Evolutionary conservation across 2,329 filamentous ascomycete genomes (phyloP).

Genomic region (Fusarium pseudograminearum): DNA sequence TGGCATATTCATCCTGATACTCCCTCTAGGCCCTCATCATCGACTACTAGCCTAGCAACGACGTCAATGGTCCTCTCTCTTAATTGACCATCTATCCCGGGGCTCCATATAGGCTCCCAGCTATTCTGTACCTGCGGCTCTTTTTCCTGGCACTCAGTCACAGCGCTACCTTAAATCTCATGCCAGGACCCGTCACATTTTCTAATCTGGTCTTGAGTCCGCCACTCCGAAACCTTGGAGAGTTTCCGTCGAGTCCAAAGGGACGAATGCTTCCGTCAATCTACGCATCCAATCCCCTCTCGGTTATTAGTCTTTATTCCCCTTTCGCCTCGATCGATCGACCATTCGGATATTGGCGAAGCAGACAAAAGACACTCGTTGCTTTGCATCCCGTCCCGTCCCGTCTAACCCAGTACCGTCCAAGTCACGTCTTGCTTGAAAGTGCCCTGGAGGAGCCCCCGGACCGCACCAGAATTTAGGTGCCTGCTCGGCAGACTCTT

Average conservation of each 20-base stretch:
- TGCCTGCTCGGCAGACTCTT: conserved; percentile 26
- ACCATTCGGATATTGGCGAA: background rate
- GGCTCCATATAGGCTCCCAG: background rate
- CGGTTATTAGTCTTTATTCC: conserved; percentile 4
- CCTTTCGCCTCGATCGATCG: background rate
- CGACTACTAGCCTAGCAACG: conserved; percentile 21
- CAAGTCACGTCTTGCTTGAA: conserved; percentile 21
- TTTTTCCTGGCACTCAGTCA: conserved; percentile 25
- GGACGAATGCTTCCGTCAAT: conserved; percentile 19
- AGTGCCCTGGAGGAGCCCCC: conserved; percentile 11
- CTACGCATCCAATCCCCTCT: background rate
- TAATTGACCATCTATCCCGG: background rate
- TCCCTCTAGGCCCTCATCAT: conserved; percentile 26
- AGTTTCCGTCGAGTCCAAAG: conserved; percentile 13
- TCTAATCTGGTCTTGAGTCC: conserved; percentile 22
- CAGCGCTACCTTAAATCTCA: conserved; percentile 24
- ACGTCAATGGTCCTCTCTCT: conserved; percentile 3
- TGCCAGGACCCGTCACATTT: conserved; percentile 16
- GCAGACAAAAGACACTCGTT: conserved; percentile 14
- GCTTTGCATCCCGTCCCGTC: conserved; percentile 3
- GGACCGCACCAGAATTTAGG: conserved; percentile 2
- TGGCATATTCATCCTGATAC: conserved; percentile 11
- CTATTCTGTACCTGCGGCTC: conserved; percentile 34
- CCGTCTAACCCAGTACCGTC: background rate
- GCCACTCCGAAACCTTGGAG: conserved; percentile 25